Percentiles rank a stretch among this genome's conserved stretches.
These are phyloP conservation scores for Sphaerulina vaccinii DNA, from an alignment of 2,329 filamentous ascomycete species.

Conservation along the genomic window DNA sequence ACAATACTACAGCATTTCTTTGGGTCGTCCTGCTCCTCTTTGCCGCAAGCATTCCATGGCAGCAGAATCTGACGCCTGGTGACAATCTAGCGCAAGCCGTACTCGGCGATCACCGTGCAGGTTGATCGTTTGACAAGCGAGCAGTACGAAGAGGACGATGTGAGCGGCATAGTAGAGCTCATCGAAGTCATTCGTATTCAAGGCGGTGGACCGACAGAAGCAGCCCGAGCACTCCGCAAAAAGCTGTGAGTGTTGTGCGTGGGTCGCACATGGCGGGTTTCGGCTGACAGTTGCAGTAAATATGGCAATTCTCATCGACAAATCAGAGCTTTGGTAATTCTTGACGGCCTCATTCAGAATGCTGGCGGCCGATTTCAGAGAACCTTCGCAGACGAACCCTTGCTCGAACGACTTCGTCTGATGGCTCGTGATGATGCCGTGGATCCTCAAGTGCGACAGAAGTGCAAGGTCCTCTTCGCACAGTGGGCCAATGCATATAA, in stretches of 20 bases:
- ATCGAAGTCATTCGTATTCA: slow-evolving; percentile 93
- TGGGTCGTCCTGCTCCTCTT: neutral
- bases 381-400: slow-evolving; percentile 82
- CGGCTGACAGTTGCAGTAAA: slow-evolving; percentile 56
- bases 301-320: slow-evolving; percentile 95
- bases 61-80: neutral
- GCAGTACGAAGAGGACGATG: slow-evolving; percentile 83
- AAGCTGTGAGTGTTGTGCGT: slow-evolving; percentile 63
- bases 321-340: slow-evolving; percentile 78
- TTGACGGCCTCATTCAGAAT: slow-evolving; percentile 94
- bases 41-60: neutral
- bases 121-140: slow-evolving; percentile 89
- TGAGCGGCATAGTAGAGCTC: slow-evolving; percentile 87
- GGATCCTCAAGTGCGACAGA: slow-evolving; percentile 80
- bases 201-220: slow-evolving; percentile 79
- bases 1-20: no score
- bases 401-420: slow-evolving; percentile 86
- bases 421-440: slow-evolving; percentile 82
- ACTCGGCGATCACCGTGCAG: slow-evolving; percentile 88
- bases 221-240: slow-evolving; percentile 88
- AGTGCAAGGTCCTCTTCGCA: slow-evolving; percentile 81
- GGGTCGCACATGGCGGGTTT: neutral
- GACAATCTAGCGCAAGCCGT: slow-evolving; percentile 67
- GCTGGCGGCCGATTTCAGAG: slow-evolving; percentile 84
- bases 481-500: slow-evolving; percentile 85